Evolutionary conservation across 345 rosid species (phyloP), one percentile per base, ranked within the genome.

Genomic region (Murraya paniculata): DNA sequence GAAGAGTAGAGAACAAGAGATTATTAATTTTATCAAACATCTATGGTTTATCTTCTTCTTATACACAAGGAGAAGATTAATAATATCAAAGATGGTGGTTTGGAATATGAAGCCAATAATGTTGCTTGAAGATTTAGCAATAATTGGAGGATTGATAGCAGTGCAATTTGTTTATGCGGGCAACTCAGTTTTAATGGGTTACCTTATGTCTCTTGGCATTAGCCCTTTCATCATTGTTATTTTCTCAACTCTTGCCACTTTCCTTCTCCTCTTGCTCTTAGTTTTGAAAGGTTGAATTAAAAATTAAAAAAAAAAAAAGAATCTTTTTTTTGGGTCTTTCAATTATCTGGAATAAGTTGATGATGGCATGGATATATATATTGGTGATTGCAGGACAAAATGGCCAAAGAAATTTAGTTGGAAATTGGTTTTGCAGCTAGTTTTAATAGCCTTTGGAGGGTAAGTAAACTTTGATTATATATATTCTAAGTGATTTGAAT

Each of bases 391-490:
- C 86, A 95, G 98, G 91, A 88, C 86, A 74, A 82, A 83, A 79
- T 93, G 98, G 98, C 98, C 99, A 1, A 77, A 80, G 71, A 82
- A 79, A 73, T 70, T 88, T 45, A 84, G 79, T 72, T 59, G 81
- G 81, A 93, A 88, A 85, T 86, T 94, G 81, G 60, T 82, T 35
- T 76, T 85, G 80, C 97, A 90, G 84, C 82, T 96, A 57, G 80
- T 91, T 84, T 80, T 91, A 67, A 88, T 94, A 80, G 81, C 98
- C 79, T 86, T 93, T 77, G 88, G 85, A 81, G 98, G 99, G 99
- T 94, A 88, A 75, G 84, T 41, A 53, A n/a, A 56, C 30, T 1
- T 16, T 76, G 61, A 31, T 39, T 27, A 6, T 10, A 8, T 38
- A 8, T 8, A 38, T 38, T 38, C 41, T 38, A 38, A 38, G n/a